These are phyloP conservation scores for Galeopsis tetrahit DNA, from an alignment of 257 asterid genomes.

Conservation along the genomic window DNA sequence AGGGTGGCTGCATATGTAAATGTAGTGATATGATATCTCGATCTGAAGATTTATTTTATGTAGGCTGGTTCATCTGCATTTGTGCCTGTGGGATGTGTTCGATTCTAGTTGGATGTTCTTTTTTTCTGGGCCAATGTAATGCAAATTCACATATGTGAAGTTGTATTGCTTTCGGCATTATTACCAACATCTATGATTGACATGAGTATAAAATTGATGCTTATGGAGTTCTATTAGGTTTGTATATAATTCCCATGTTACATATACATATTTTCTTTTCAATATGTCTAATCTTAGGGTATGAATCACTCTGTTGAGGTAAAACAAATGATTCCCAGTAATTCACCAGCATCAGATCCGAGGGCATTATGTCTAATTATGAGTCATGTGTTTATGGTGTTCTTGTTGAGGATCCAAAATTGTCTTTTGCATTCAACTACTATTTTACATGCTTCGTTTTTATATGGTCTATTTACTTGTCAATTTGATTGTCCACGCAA, in stretches of 20 bases:
- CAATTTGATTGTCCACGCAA: neutral
- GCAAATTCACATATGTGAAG: constrained; percentile 4
- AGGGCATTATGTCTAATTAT: neutral
- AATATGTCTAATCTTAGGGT: neutral
- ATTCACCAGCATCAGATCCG: neutral
- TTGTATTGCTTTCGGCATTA: neutral
- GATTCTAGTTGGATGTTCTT: neutral
- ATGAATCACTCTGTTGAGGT: neutral
- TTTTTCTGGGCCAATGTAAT: neutral
- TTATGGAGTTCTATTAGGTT: neutral
- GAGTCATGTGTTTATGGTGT: constrained; percentile 8
- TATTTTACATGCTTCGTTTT: neutral
- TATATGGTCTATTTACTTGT: constrained; percentile 1
- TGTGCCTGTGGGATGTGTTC: neutral
- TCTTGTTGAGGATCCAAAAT: constrained; percentile 16
- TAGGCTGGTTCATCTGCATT: neutral
- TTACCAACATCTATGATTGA: neutral
- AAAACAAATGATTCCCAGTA: neutral
- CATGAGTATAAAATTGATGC: neutral
- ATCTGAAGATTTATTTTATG: constrained; percentile 14
- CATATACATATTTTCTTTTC: neutral
- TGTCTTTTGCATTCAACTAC: constrained; percentile 10
- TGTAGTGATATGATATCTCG: constrained; percentile 8
- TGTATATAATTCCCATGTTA: neutral
- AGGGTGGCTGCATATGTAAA: neutral